Evolutionary conservation across 2,329 filamentous ascomycete species (phyloP).

Genomic region (Huntiella abstrusa): DNA sequence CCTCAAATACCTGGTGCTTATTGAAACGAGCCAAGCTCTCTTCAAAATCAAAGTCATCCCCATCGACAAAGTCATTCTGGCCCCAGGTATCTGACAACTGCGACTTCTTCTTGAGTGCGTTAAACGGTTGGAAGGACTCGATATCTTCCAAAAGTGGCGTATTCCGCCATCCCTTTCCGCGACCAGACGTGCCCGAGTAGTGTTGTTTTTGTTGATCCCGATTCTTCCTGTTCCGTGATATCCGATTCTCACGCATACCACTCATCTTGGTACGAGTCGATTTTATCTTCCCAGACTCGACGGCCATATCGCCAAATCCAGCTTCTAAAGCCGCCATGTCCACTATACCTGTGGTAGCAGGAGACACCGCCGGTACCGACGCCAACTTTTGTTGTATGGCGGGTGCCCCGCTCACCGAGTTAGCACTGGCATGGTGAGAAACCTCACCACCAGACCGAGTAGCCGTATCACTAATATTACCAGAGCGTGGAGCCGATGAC

Average conservation of each 20-base stretch:
- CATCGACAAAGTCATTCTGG: conserved; percentile 89
- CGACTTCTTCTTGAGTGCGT: conserved; percentile 33
- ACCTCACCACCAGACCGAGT: not conserved
- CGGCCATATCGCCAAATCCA: conserved; percentile 1
- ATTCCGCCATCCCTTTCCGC: conserved; percentile 38
- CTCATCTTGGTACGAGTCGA: not conserved
- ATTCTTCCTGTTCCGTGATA: conserved; percentile 5
- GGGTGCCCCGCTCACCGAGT: not conserved
- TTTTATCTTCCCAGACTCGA: not conserved
- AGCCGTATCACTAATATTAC: not conserved
- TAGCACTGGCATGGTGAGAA: not conserved
- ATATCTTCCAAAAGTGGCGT: conserved; percentile 42
- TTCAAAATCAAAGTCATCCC: conserved; percentile 88
- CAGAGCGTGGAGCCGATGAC: conserved; percentile 1
- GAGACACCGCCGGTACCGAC: not conserved
- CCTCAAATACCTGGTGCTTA: conserved; percentile 77
- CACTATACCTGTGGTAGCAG: not conserved
- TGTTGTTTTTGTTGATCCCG: conserved; percentile 2
- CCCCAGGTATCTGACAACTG: conserved; percentile 52
- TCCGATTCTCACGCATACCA: not conserved
- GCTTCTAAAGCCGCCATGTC: conserved; percentile 4
- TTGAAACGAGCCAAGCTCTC: conserved; percentile 84
- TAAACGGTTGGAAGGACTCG: conserved; percentile 39
- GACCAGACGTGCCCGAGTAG: not conserved
- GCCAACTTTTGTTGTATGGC: not conserved